Evolutionary conservation across 169 alveolate species (phyloP), one percentile per base, ranked within the genome.

Genomic region (Cryptosporidium viatorum): DNA sequence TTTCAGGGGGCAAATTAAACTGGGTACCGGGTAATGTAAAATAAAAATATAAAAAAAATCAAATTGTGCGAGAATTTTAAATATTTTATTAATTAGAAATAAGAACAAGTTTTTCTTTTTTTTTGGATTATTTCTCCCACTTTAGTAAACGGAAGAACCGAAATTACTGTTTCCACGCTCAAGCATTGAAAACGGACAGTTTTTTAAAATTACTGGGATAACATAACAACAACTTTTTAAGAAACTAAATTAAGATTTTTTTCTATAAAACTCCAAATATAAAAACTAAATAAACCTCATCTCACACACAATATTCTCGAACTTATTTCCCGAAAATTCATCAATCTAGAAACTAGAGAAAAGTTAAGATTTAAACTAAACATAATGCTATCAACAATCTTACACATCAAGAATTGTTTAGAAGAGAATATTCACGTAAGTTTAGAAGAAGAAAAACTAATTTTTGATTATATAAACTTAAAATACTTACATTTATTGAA

Each of bases 381-480:
- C 8, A 67, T 3, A 14, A 60, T 75, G 86, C 26, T 75, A 18
- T 31, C 3, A 18, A 39, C 59, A 21, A 33, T 37, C 6, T 3
- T 23, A 14, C 75, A 80, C 48, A 45, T 65, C n/a, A 62, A 80
- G 26, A 80, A 48, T 12, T 80, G 89, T 58, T 39, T 80, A 18
- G 75, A 80, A 41, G 89, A 80, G n/a, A 80, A 80, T 50, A 31
- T 65, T 7, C 89, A 80, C 29, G 89, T 80, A 62, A 62, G 89
- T 80, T 31, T 43, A 3, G 5, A 59, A 65, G n/a, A 65, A 10
- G 6, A n/a, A 21, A 10, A 67, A 33, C 0, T 23, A 5, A 1
- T 6, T 29, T 65, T 10, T 39, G 18, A 12, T 37, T 2, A 21
- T 0, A 18, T n/a, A 8, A 3, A 35, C 55, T 67, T 67, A 67